Conservation (phyloP, 345 rosid genomes). For the Gossypium herbaceum region DNA sequence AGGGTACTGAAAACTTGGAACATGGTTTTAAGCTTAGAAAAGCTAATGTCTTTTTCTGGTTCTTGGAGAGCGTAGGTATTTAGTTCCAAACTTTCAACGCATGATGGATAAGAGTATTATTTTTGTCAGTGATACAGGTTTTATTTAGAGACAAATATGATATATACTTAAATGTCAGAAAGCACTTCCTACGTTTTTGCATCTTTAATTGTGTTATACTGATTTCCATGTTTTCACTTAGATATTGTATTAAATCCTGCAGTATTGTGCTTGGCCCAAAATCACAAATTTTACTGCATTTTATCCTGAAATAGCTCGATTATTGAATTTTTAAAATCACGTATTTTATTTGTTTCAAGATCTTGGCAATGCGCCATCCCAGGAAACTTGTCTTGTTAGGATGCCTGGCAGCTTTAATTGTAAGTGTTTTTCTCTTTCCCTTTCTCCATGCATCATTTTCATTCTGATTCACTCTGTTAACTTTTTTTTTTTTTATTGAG, state of each 20-base stretch:
- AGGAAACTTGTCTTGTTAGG: slow-evolving; percentile 92
- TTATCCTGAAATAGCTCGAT: background rate
- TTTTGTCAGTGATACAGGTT: background rate
- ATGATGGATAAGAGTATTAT: background rate
- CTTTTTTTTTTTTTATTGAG: background rate
- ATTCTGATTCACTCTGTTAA: slow-evolving; percentile 7
- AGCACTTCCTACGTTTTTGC: background rate
- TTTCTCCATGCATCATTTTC: background rate
- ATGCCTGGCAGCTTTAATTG: slow-evolving; percentile 68
- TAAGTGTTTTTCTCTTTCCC: slow-evolving; percentile 31
- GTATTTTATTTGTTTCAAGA: slow-evolving; percentile 38
- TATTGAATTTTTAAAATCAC: background rate
- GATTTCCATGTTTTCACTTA: background rate
- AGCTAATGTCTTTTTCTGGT: background rate
- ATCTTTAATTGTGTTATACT: background rate
- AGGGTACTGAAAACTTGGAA: background rate
- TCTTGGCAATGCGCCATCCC: slow-evolving; percentile 97
- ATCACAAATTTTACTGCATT: background rate
- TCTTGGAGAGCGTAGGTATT: background rate
- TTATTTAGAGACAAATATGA: background rate
- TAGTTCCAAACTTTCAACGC: slow-evolving; percentile 2
- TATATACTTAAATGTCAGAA: background rate
- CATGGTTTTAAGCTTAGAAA: background rate
- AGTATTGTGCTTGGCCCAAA: background rate
- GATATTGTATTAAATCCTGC: background rate